Conservation (phyloP, 176 grass and related monocot species). For the Saccharum officinarum region DNA sequence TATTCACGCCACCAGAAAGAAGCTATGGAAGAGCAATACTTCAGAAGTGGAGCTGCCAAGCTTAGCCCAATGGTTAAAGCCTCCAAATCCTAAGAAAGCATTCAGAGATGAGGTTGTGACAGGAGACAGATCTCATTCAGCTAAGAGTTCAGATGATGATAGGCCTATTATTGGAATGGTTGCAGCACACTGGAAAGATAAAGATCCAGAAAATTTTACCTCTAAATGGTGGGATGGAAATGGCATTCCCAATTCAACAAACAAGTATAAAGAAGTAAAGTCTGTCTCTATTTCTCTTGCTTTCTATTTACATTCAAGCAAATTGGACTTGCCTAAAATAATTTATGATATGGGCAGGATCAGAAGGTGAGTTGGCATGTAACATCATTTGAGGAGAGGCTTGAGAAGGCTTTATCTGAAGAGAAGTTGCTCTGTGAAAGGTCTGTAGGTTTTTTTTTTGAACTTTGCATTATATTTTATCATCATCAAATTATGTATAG, state of each 20-base stretch:
- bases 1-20: slow-evolving; percentile 38
- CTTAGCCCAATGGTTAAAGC: slow-evolving; percentile 80
- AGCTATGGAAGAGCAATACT: slow-evolving; percentile 28
- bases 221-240: slow-evolving; percentile 82
- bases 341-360: slow-evolving; percentile 57
- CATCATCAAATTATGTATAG: neutral
- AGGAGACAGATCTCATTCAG: slow-evolving; percentile 52
- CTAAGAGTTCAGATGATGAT: slow-evolving; percentile 58
- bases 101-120: slow-evolving; percentile 37
- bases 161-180: slow-evolving; percentile 96
- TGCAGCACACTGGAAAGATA: slow-evolving; percentile 79
- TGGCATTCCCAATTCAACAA: slow-evolving; percentile 98
- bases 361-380: slow-evolving; percentile 90
- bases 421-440: slow-evolving; percentile 73
- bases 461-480: neutral
- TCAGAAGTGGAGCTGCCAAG: slow-evolving; percentile 55
- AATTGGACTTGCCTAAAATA: slow-evolving; percentile 15
- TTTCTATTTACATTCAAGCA: slow-evolving; percentile 13
- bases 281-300: slow-evolving; percentile 26
- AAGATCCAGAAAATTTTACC: slow-evolving; percentile 42
- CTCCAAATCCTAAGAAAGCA: slow-evolving; percentile 52
- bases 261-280: slow-evolving; percentile 97
- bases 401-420: slow-evolving; percentile 95
- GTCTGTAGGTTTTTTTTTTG: slow-evolving; percentile 37
- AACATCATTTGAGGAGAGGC: slow-evolving; percentile 84